Evolutionary conservation across 768 basidiomycete genomes (phyloP).

Genomic region (Lyophyllum shimeji): DNA sequence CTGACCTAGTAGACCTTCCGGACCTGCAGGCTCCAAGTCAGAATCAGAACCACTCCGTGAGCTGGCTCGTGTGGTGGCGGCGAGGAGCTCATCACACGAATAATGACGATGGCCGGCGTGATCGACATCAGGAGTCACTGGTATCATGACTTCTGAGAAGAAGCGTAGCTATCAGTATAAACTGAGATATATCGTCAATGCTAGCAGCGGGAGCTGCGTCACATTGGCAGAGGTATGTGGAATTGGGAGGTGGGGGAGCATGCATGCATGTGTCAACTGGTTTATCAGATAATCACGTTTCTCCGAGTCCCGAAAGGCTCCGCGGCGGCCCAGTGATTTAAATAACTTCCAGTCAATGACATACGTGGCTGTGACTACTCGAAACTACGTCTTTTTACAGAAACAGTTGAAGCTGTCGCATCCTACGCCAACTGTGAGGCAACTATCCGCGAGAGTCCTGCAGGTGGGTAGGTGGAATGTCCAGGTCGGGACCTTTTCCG

Average conservation of each 20-base stretch:
- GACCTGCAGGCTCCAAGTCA: slow-evolving; percentile 22
- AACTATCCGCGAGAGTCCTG: no score
- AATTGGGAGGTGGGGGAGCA: background rate
- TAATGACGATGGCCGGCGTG: slow-evolving; percentile 23
- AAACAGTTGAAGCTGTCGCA: no score
- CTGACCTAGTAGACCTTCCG: slow-evolving; percentile 22
- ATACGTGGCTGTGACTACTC: no score
- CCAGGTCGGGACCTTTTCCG: no score
- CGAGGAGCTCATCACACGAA: slow-evolving; percentile 28
- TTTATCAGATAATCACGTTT: background rate
- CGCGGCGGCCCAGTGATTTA: background rate
- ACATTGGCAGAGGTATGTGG: background rate
- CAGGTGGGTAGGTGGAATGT: no score
- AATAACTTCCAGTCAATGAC: no score
- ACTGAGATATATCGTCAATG: background rate
- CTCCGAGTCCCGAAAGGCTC: background rate
- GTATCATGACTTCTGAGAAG: background rate
- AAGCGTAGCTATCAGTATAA: background rate
- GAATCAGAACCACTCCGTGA: slow-evolving; percentile 14
- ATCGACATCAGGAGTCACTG: background rate
- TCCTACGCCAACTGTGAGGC: no score
- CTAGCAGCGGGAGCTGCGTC: background rate
- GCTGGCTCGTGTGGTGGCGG: slow-evolving; percentile 5
- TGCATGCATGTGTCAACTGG: background rate
- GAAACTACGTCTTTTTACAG: no score